A percentile compares a stretch with the other conserved stretches of the same genome.
phyloP scores from a whole-genome alignment of 106 monocot genomes.

The Apostasia shenzhenica region DNA sequence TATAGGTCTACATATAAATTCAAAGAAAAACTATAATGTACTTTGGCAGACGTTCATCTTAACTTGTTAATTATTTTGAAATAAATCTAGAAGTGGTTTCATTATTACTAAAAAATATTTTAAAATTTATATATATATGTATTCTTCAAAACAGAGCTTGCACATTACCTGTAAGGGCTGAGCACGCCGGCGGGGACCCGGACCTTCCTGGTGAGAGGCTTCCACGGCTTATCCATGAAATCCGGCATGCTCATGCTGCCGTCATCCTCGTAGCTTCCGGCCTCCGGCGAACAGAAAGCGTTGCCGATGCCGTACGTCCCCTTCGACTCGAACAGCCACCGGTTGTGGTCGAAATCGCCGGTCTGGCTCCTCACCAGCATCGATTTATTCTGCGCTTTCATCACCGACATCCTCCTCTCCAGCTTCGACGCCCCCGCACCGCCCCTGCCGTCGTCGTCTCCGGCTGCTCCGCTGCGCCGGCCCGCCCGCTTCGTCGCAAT shows the following conservation, averaged over 20 bases:
- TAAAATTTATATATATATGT: too few relatives aligned
- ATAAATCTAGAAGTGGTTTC: too few relatives aligned
- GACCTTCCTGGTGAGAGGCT: conserved; percentile 79
- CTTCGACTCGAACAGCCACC: conserved; percentile 80
- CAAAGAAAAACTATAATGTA: neutral
- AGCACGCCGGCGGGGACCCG: conserved; percentile 32
- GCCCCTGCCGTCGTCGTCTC: conserved; percentile 1
- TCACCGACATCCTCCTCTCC: conserved; percentile 42
- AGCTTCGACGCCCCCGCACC: conserved; percentile 11
- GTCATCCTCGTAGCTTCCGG: conserved; percentile 23
- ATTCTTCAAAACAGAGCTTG: neutral
- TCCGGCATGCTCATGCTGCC: conserved; percentile 43
- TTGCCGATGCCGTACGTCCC: conserved; percentile 94
- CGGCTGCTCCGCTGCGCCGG: neutral
- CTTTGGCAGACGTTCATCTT: too few relatives aligned
- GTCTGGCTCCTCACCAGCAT: conserved; percentile 78
- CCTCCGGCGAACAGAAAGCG: conserved; percentile 56
- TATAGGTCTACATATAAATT: neutral
- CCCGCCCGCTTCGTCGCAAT: neutral
- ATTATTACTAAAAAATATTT: too few relatives aligned
- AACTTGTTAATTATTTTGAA: too few relatives aligned
- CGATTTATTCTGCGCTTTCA: conserved; percentile 48
- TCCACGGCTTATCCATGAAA: conserved; percentile 91
- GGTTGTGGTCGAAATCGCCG: conserved; percentile 79
- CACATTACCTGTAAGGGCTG: conserved; percentile 51